Conservation (phyloP, 2,329 filamentous ascomycete genomes). For the Aspergillus transmontanensis region DNA sequence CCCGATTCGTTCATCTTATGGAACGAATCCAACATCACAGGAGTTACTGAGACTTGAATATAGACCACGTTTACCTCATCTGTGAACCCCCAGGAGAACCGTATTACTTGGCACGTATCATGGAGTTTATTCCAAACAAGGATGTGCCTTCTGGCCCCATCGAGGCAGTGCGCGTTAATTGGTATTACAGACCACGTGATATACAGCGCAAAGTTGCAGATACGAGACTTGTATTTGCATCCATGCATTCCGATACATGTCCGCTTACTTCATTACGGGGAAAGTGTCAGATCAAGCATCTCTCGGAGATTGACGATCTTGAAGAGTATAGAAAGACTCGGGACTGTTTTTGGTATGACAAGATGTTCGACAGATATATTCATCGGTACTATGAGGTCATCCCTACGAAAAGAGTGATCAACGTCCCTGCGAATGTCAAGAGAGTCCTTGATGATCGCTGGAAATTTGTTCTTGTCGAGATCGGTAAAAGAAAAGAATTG, state of each 20-base stretch:
- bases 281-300: constrained; percentile 88
- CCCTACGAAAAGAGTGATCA: constrained; percentile 87
- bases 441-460: constrained; percentile 94
- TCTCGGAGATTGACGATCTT: constrained; percentile 79
- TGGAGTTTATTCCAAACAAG: constrained; percentile 90
- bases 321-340: constrained; percentile 81
- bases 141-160: constrained; percentile 73
- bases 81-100: constrained; percentile 97
- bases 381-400: constrained; percentile 98
- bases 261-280: constrained; percentile 89
- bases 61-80: constrained; percentile 87
- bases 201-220: constrained; percentile 91
- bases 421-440: constrained; percentile 93
- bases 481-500: constrained; percentile 89
- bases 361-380: constrained; percentile 97
- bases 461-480: constrained; percentile 94
- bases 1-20: constrained; percentile 1
- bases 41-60: constrained; percentile 8
- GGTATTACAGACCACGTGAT: constrained; percentile 96
- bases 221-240: constrained; percentile 87
- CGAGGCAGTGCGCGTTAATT: constrained; percentile 90
- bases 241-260: constrained; percentile 97
- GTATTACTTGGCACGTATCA: constrained; percentile 95
- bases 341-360: constrained; percentile 95
- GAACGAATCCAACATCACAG: background rate